Conservation (phyloP, 2,329 filamentous ascomycete genomes). For the Colletotrichum zoysiae region DNA sequence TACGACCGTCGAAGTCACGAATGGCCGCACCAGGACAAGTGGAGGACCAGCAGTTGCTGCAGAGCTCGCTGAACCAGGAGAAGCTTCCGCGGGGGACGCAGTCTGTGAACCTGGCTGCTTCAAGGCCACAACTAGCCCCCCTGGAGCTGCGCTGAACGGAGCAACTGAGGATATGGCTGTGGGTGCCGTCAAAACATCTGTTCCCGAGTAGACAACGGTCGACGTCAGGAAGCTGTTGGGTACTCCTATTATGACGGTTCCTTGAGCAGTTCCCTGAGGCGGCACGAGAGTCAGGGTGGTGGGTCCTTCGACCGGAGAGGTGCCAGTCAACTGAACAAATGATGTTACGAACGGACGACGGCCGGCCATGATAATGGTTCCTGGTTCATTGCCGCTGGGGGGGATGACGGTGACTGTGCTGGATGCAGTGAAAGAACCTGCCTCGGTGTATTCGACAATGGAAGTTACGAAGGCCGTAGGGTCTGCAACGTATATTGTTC, state of each 20-base stretch:
- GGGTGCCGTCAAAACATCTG: slow-evolving; percentile 1
- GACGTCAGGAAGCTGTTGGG: slow-evolving; percentile 3
- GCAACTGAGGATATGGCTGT: slow-evolving; percentile 20
- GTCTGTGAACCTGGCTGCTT: not conserved
- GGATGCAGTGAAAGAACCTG: not conserved
- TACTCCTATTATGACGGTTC: slow-evolving; percentile 7
- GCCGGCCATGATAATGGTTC: slow-evolving; percentile 22
- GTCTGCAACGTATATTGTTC: slow-evolving; percentile 31
- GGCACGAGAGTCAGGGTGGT: slow-evolving; percentile 15
- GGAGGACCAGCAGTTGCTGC: not conserved
- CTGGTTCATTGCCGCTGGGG: slow-evolving; percentile 16
- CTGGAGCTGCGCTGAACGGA: not conserved
- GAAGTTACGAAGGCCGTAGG: slow-evolving; percentile 33
- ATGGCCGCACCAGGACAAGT: not conserved
- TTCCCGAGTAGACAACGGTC: slow-evolving; percentile 11
- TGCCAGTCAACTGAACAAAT: not conserved
- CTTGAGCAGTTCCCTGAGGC: slow-evolving; percentile 1
- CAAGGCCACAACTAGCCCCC: slow-evolving; percentile 16
- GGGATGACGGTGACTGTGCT: slow-evolving; percentile 30
- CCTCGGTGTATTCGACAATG: slow-evolving; percentile 16
- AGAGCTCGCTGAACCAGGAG: not conserved
- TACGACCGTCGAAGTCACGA: slow-evolving; percentile 14
- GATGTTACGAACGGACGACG: slow-evolving; percentile 5
- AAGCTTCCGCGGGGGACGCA: not conserved
- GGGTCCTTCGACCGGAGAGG: not conserved